These are phyloP conservation scores for Petasospora fabianii DNA, from an alignment of 1,139 yeast species.

Conservation along the genomic window DNA sequence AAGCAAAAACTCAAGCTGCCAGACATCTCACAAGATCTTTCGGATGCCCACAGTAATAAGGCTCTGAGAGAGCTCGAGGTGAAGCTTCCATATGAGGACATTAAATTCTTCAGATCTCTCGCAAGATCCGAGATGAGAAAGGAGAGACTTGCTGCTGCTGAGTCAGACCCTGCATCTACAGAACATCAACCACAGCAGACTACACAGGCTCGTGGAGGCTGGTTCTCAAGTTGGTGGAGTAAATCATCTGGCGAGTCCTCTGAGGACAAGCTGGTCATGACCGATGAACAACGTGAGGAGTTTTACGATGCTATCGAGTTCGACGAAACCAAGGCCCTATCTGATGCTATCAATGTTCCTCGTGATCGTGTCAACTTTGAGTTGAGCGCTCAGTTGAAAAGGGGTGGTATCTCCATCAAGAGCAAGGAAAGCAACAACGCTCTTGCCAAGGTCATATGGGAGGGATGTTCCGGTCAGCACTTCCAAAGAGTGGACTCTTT, in stretches of 20 bases:
- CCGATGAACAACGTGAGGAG: slow-evolving; percentile 75
- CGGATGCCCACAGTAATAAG: slow-evolving; percentile 33
- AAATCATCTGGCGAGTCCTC: slow-evolving; percentile 23
- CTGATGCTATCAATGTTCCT: slow-evolving; percentile 62
- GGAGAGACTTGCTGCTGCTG: slow-evolving; percentile 39
- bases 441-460: slow-evolving; percentile 77
- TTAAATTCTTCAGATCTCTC: slow-evolving; percentile 78
- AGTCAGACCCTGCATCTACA: too few relatives aligned
- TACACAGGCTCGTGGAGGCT: slow-evolving; percentile 35
- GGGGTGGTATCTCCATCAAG: slow-evolving; percentile 71
- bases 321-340: slow-evolving; percentile 59
- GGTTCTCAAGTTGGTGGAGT: slow-evolving; percentile 65
- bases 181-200: too few relatives aligned
- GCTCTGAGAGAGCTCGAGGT: slow-evolving; percentile 53
- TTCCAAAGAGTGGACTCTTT: slow-evolving; percentile 79
- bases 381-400: slow-evolving; percentile 61
- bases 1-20: slow-evolving; percentile 44
- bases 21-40: slow-evolving; percentile 27
- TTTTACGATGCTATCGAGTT: slow-evolving; percentile 92
- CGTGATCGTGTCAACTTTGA: slow-evolving; percentile 68
- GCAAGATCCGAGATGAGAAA: slow-evolving; percentile 65
- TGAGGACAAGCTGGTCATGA: slow-evolving; percentile 37
- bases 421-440: slow-evolving; percentile 37
- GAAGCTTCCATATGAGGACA: slow-evolving; percentile 67
- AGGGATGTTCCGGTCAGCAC: slow-evolving; percentile 73